Percentiles rank a stretch among this genome's conserved stretches.
phyloP scores from a whole-genome alignment of 768 basidiomycete genomes.

The Psilocybe cyanescens region DNA sequence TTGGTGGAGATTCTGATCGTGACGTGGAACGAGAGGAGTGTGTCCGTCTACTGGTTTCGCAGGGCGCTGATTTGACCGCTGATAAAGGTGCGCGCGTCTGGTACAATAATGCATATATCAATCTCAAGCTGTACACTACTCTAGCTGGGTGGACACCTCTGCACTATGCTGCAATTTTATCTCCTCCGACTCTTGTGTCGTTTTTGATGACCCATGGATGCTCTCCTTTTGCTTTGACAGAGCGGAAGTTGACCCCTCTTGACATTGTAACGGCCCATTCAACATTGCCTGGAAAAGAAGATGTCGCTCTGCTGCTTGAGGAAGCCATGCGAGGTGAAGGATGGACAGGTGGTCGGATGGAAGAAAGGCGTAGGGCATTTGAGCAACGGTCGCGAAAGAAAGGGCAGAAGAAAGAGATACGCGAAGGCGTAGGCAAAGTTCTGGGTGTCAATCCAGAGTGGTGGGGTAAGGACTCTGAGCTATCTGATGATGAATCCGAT shows the following conservation, averaged over 20 bases:
- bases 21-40: conserved; percentile 93
- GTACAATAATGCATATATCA: neutral
- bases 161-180: conserved; percentile 87
- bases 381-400: conserved; percentile 62
- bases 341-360: conserved; percentile 81
- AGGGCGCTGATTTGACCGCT: conserved; percentile 70
- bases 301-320: conserved; percentile 84
- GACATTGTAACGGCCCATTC: conserved; percentile 90
- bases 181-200: conserved; percentile 90
- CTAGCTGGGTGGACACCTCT: conserved; percentile 94
- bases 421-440: conserved; percentile 58
- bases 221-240: conserved; percentile 78
- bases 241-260: conserved; percentile 80
- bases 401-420: conserved; percentile 56
- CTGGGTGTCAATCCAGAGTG: conserved; percentile 62
- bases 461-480: conserved; percentile 63
- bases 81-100: conserved; percentile 59
- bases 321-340: conserved; percentile 88
- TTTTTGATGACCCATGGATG: conserved; percentile 93
- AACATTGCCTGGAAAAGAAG: conserved; percentile 78
- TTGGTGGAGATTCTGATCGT: conserved; percentile 79
- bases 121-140: conserved; percentile 1
- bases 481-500: conserved; percentile 36
- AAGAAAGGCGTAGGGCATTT: conserved; percentile 59
- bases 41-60: conserved; percentile 76